Base-by-base conservation (phyloP, 129 eudicot genomes). In the Tagetes patula region DNA sequence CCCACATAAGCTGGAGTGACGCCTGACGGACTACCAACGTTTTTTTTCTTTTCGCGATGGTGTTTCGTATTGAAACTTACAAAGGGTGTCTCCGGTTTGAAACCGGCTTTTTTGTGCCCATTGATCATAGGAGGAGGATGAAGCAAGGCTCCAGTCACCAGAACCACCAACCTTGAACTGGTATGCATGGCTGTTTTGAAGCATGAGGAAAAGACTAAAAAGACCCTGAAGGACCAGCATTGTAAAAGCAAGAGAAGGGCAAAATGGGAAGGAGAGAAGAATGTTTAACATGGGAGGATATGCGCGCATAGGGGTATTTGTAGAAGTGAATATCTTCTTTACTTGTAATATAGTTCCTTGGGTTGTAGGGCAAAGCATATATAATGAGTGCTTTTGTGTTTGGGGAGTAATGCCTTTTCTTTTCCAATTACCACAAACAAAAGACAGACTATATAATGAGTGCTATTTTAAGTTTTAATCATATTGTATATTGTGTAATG, bases 41-140 rank as follows among this genome's bases (percentile, higher is more conserved):
- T 20, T 20, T 20, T 20, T 20, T 20, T 20, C 27, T 20, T 20
- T 20, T 20, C 27, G 27, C 27, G 27, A 20, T 20, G 27, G 27
- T 20, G 27, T 20, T 20, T 20, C 27, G 27, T 20, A 20, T 20
- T 36, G 58, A 20, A 75, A 84, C 87, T 84, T 83, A 91, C 97
- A 42, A 11, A 91, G 6, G 30, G 86, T 55, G 75, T 91, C 97
- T 0, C 92, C 91, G 37, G 67, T 75, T 74, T 88, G 96, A 58
- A 91, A 91, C 9, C 97, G 76, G 74, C 63, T 77, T 8, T 69
- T 75, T 43, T 91, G 89, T 8, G 97, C 97, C 97, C 97, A 91
- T 38, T 88, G 87, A 85, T 83, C 88, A 65, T 55, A 83, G 36
- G 82, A 65, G 64, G 70, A 48, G 31, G 79, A 38, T 5, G 77